Evolutionary conservation across 2,329 filamentous ascomycete species (phyloP).

Genomic region (Nothopassalora personata): DNA sequence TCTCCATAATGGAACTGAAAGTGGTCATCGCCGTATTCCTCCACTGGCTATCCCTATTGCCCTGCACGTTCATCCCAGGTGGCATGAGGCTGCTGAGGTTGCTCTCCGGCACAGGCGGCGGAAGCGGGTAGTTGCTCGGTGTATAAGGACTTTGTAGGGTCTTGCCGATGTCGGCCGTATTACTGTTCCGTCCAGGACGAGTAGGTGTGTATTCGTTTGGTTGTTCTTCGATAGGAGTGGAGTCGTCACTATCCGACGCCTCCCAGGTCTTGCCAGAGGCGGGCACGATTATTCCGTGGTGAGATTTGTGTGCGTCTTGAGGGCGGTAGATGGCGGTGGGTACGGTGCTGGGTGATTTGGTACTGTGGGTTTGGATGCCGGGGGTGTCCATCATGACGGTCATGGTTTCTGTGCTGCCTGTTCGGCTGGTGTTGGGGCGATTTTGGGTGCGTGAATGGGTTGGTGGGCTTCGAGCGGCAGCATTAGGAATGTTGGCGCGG

Average conservation of each 20-base stretch:
- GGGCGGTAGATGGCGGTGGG: background rate
- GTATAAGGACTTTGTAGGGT: conserved; percentile 18
- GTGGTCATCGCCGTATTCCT: conserved; percentile 28
- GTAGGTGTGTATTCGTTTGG: conserved; percentile 17
- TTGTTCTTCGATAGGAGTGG: conserved; percentile 14
- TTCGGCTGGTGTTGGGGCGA: conserved; percentile 22
- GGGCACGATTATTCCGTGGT: background rate
- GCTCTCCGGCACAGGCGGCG: conserved; percentile 1
- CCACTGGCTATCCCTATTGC: conserved; percentile 12
- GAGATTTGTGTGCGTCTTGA: background rate
- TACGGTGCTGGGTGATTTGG: background rate
- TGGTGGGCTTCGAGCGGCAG: conserved; percentile 12
- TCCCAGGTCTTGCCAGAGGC: conserved; percentile 11
- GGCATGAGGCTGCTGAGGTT: conserved; percentile 9
- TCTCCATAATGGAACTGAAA: conserved; percentile 40
- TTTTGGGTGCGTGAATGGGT: conserved; percentile 2
- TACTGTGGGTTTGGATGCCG: background rate
- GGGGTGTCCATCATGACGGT: conserved; percentile 31
- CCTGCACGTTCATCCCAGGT: conserved; percentile 1
- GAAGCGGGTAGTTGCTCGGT: conserved; percentile 14
- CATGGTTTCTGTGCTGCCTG: conserved; percentile 41
- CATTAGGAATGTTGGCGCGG: conserved; percentile 24
- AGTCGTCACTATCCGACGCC: conserved; percentile 11
- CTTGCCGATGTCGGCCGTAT: conserved; percentile 16
- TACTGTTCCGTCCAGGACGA: conserved; percentile 16